Percentiles rank a stretch among this genome's conserved stretches.
Evolutionary conservation across 2,329 filamentous ascomycete species (phyloP).

Genomic region (Eutypa lata): DNA sequence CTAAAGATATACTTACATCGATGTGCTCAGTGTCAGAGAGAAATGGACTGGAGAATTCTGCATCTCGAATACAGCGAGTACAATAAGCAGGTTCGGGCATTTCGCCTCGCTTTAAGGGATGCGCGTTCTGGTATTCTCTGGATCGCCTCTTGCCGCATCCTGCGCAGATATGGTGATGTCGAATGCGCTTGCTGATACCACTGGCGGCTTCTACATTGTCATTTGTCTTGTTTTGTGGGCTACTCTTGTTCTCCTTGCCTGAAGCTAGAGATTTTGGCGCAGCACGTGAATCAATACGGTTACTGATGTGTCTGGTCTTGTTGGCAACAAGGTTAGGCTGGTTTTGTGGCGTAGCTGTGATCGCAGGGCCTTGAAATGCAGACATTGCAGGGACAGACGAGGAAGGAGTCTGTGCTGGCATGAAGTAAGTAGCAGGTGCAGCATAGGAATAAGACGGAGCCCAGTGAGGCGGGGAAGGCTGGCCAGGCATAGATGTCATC

Average conservation of each 20-base stretch:
- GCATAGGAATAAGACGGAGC: constrained; percentile 2
- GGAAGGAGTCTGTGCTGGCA: not conserved
- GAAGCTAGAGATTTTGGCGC: not conserved
- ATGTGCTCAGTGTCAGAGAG: constrained; percentile 1
- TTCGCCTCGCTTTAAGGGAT: constrained; percentile 23
- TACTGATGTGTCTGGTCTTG: too few relatives aligned
- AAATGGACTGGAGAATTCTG: constrained; percentile 2
- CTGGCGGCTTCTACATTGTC: not conserved
- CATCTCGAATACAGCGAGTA: constrained; percentile 13
- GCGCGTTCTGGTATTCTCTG: constrained; percentile 15
- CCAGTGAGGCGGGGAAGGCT: constrained; percentile 2
- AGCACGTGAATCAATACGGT: not conserved
- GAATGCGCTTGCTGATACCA: constrained; percentile 16
- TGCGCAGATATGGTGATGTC: constrained; percentile 20
- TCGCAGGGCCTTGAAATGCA: not conserved
- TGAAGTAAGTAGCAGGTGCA: constrained; percentile 1
- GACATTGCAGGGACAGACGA: not conserved
- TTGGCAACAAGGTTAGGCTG: not conserved
- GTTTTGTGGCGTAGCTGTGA: not conserved
- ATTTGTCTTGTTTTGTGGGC: not conserved
- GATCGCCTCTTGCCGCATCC: constrained; percentile 24
- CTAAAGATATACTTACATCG: constrained; percentile 1
- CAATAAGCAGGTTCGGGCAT: constrained; percentile 22
- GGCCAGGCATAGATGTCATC: constrained; percentile 7
- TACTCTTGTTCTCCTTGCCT: not conserved